Percentiles rank a stretch among this genome's conserved stretches.
These are phyloP conservation scores for Hymenoscyphus fraxineus DNA, from an alignment of 2,329 filamentous ascomycete genomes.

Conservation along the genomic window DNA sequence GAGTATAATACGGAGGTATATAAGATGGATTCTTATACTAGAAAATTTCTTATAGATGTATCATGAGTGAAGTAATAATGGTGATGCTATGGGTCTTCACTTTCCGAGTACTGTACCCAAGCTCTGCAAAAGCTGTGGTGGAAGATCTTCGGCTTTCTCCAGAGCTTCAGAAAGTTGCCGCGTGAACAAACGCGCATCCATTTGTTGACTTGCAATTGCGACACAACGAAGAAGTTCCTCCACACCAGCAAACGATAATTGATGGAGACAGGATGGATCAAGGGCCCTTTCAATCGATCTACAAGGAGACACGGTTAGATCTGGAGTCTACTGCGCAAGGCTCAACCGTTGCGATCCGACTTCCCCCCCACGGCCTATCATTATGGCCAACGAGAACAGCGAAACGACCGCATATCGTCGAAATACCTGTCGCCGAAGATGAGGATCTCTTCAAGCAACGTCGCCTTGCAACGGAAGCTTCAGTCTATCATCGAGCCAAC, in stretches of 20 bases:
- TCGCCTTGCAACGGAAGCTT: constrained; percentile 72
- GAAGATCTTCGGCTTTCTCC: neutral
- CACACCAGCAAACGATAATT: constrained; percentile 23
- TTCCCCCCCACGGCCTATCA: constrained; percentile 50
- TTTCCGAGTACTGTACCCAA: too few species aligned
- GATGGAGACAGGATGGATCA: constrained; percentile 69
- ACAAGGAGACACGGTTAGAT: constrained; percentile 83
- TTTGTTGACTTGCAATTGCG: constrained; percentile 9
- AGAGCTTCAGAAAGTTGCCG: constrained; percentile 17
- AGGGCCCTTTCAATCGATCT: constrained; percentile 62
- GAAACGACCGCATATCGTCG: constrained; percentile 38
- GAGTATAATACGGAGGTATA: too few species aligned
- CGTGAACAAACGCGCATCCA: constrained; percentile 11
- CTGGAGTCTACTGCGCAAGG: constrained; percentile 68
- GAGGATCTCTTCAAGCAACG: constrained; percentile 69
- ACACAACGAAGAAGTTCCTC: constrained; percentile 7
- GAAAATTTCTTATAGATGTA: too few species aligned
- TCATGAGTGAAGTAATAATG: too few species aligned
- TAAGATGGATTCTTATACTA: too few species aligned
- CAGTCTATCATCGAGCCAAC: constrained; percentile 78
- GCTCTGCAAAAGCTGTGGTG: neutral
- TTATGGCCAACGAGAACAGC: constrained; percentile 33
- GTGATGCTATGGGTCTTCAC: too few species aligned
- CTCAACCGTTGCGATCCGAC: constrained; percentile 67
- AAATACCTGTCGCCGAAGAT: constrained; percentile 53